Evolutionary conservation across 768 basidiomycete genomes (phyloP), one percentile per base, ranked within the genome.

Genomic region (Pleurotus platypus): DNA sequence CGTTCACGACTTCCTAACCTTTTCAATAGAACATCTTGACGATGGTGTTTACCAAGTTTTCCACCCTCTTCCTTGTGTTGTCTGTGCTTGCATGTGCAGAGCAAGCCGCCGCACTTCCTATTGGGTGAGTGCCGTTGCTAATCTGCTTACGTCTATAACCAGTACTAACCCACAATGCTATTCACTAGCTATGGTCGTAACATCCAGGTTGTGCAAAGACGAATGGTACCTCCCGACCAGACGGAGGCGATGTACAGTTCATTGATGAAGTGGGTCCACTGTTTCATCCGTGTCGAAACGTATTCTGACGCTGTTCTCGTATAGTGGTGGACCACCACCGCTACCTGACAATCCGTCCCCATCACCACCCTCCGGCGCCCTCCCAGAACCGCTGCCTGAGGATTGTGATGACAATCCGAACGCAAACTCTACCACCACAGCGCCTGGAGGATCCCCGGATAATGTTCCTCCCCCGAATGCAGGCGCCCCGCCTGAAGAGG

Each of bases 21-120:
- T 38, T 6, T 54, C 22, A 13, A 11, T 24, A 16, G 22, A 11
- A 24, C 35, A 42, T 40, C 51, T 40, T 54, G 38, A 54, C 22
- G 51, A 54, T 54, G 49, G 26, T 51, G 12, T n/a, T 12, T 18
- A 26, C 39, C 12, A 54, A 20, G 51, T 24, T 24, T 54, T 54
- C 51, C 27, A 22, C 20, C 26, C 16, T 54, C 24, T 20, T 54
- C 15, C 39, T 54, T 39, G 30, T 11, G 30, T 11, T 35, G 30
- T 42, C 42, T 24, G 13, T 42, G 35, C 38, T 54, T 38, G 39
- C 39, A 4, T 40, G 37, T 42, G 51, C 26, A 8, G 12, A 39
- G 51, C 35, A 54, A 39, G 39, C 51, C 26, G 51, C 37, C 20
- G 38, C 51, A 13, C 37, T 26, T 11, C 51, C 51, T 42, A 42